Evolutionary conservation across 352 stramenopile genomes (phyloP).

Genomic region (Pythium insidiosum): DNA sequence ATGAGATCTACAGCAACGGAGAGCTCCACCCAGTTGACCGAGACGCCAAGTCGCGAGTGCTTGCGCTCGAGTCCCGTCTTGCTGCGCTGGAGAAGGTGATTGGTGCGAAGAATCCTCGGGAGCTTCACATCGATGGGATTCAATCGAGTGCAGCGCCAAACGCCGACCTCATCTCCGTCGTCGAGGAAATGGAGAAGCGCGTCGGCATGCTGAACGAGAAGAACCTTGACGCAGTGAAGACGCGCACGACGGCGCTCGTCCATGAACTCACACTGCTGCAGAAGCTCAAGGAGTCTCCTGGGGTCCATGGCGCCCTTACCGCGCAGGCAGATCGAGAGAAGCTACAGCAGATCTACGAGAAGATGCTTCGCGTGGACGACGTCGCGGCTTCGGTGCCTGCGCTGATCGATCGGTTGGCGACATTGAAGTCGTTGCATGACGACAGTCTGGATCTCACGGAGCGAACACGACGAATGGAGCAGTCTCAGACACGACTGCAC

Average conservation of each 20-base stretch:
- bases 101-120: slow-evolving; percentile 41
- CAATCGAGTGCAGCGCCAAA: slow-evolving; percentile 9
- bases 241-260: slow-evolving; percentile 61
- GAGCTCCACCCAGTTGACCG: slow-evolving; percentile 60
- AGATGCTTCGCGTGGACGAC: slow-evolving; percentile 50
- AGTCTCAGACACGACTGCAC: slow-evolving; percentile 36
- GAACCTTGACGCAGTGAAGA: slow-evolving; percentile 73
- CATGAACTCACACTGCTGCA: slow-evolving; percentile 71
- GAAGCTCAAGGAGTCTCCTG: slow-evolving; percentile 69
- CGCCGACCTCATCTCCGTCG: slow-evolving; percentile 29
- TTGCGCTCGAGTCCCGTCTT: slow-evolving; percentile 49
- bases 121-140: slow-evolving; percentile 38
- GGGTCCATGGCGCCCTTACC: slow-evolving; percentile 43
- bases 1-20: slow-evolving; percentile 76
- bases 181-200: slow-evolving; percentile 58
- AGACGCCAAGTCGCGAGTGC: slow-evolving; percentile 52
- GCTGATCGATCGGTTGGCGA: slow-evolving; percentile 65
- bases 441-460: slow-evolving; percentile 36
- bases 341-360: slow-evolving; percentile 65
- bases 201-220: slow-evolving; percentile 66
- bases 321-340: slow-evolving; percentile 56
- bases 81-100: slow-evolving; percentile 51
- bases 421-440: slow-evolving; percentile 67
- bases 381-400: slow-evolving; percentile 47
- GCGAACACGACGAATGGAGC: slow-evolving; percentile 57